Evolutionary conservation across 1,284 basidiomycete genomes (phyloP).

Genomic region (Termitomyces sp.): DNA sequence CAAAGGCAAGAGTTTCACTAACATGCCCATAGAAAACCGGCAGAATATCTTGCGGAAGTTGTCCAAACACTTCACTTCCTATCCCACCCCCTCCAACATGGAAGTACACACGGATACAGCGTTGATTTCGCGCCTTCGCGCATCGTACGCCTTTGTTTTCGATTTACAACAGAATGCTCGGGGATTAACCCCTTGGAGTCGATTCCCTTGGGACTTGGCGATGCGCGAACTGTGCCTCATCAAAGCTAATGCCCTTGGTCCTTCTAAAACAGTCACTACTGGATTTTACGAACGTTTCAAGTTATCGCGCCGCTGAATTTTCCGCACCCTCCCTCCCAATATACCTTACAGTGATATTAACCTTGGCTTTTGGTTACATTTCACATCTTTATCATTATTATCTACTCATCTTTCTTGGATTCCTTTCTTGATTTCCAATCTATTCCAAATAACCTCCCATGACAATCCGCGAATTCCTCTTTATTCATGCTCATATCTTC

Average conservation of each 20-base stretch:
- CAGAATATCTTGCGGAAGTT: slow-evolving; percentile 25
- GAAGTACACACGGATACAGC: slow-evolving; percentile 19
- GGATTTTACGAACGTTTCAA: slow-evolving; percentile 24
- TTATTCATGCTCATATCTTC: background rate
- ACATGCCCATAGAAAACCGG: slow-evolving; percentile 15
- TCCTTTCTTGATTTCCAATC: background rate
- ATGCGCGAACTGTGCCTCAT: slow-evolving; percentile 24
- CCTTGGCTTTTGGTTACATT: background rate
- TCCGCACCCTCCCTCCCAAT: background rate
- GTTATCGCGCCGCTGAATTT: slow-evolving; percentile 14
- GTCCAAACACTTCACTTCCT: slow-evolving; percentile 21
- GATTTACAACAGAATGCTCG: slow-evolving; percentile 15
- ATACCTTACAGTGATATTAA: background rate
- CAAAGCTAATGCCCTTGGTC: slow-evolving; percentile 21
- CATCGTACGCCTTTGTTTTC: slow-evolving; percentile 23
- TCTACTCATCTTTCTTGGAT: background rate
- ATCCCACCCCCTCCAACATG: slow-evolving; percentile 18
- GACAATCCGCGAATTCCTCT: background rate
- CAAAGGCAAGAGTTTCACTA: slow-evolving; percentile 11
- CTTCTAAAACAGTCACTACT: slow-evolving; percentile 19
- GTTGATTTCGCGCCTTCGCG: slow-evolving; percentile 20
- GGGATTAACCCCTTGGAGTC: slow-evolving; percentile 16
- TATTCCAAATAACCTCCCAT: background rate
- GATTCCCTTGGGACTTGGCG: slow-evolving; percentile 26
- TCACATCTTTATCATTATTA: background rate